Base-by-base conservation (phyloP, 106 monocot species). In the Dactylorhiza incarnata region DNA sequence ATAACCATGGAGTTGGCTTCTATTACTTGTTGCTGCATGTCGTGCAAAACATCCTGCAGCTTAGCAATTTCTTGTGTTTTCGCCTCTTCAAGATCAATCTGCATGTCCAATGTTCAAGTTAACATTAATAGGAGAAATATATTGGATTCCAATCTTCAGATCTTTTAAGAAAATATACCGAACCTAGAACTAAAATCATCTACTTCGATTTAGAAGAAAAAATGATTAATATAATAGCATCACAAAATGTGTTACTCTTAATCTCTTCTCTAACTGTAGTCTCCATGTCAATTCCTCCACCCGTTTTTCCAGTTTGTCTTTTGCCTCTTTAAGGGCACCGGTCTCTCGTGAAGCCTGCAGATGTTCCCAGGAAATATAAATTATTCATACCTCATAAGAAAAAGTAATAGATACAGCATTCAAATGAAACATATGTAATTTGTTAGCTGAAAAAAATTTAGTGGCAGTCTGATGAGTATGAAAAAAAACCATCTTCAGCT, bases 241-340 rank as follows among this genome's bases (percentile, higher is more conserved):
- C 7, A 9, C 1, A 58, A 75, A 14, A 81, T 44, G 17, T 77
- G 62, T 84, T 87, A 95, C 94, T 79, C 94, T 75, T 76, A 89
- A 75, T 66, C 87, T 75, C 77, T 95, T 95, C 77, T 95, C 94
- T 80, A 89, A 78, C 70, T 85, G 83, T 67, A 91, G 76, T 20
- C 91, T 85, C 91, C 87, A 91, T 26, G 94, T 89, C 29, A 95
- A 80, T 76, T 95, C 94, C 73, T 95, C 91, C 43, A 95, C 91
- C 74, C 89, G 94, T 73, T 95, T 95, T 75, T 95, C 89, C 17
- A 95, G 89, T 78, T 95, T 91, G 74, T 95, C 89, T 78, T 94
- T 95, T 48, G 94, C 94, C 78, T 87, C 91, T 81, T 95, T 89
- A 54, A 95, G 89, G 43, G 94, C 94, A n/a, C 94, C 94, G 5